Evolutionary conservation across 768 basidiomycete species (phyloP), one percentile per base, ranked within the genome.

Genomic region (Pholiota molesta): DNA sequence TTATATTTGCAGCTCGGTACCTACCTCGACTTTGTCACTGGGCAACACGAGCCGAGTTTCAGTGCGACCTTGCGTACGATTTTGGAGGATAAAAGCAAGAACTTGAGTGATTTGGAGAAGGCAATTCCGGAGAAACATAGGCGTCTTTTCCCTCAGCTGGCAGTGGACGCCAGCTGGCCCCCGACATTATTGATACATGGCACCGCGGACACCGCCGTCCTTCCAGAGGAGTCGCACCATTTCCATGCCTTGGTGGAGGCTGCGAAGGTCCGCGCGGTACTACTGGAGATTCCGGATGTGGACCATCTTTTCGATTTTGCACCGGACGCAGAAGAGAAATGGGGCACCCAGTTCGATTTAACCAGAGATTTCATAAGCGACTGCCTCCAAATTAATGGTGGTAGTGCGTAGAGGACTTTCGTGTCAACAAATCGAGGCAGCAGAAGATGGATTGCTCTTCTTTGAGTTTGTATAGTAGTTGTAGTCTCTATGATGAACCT

Each of bases 1-100:
- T 71, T 89, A 13, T 87, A 84, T 63, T 72, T 87, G n/a, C 89
- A 90, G 68, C 75, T 83, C 17, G 88, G 87, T n/a, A 69, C 69
- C 2, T 82, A 74, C 55, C 68, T 89, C 2, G 88, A 90, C 71
- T 88, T 87, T 65, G 83, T 81, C 66, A 86, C 86, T 0, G 81
- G 80, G 13, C 67, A 80, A 17, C 75, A 80, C 55, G 68, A 72
- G 5, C 76, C 78, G 10, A 84, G 84, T 58, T 69, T 89, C 14
- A 87, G 85, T 63, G 70, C 55, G 1, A 9, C 52, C 5, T 73
- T 89, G 21, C 78, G 82, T 2, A 64, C 66, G 5, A 63, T 64
- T 2, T 63, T 74, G 19, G 58, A 6, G 26, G 49, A 52, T 45
- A 42, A 37, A 31, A 35, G 19, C n/a, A 35, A 37, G 42, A 64